These are phyloP conservation scores for Suillus variegatus DNA, from an alignment of 768 basidiomycete genomes.

Conservation along the genomic window DNA sequence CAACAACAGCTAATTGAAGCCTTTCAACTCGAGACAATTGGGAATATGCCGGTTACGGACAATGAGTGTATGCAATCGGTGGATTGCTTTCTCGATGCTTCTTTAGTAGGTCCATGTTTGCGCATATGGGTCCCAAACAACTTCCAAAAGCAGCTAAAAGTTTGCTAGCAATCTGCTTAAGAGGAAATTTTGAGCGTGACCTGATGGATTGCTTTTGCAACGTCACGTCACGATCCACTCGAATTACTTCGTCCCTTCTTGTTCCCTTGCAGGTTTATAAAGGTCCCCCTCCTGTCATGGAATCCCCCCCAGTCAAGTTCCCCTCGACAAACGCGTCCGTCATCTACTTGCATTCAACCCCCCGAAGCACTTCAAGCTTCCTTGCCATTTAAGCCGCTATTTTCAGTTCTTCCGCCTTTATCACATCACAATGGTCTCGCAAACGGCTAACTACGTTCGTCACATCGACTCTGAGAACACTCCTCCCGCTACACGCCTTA, in stretches of 20 bases:
- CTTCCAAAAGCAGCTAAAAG: slow-evolving; percentile 23
- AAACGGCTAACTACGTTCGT: slow-evolving; percentile 23
- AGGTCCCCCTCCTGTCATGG: slow-evolving; percentile 12
- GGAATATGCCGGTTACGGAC: slow-evolving; percentile 5
- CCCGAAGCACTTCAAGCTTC: background rate
- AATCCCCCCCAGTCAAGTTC: slow-evolving; percentile 4
- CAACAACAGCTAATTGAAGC: background rate
- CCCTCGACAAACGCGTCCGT: slow-evolving; percentile 11
- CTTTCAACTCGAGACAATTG: background rate
- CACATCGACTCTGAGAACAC: slow-evolving; percentile 34
- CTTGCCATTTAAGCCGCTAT: slow-evolving; percentile 5
- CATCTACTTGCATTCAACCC: background rate
- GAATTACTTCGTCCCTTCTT: slow-evolving; percentile 11
- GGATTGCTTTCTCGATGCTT: slow-evolving; percentile 25
- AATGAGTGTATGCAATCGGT: slow-evolving; percentile 14
- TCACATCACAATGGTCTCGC: slow-evolving; percentile 30
- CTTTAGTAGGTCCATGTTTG: slow-evolving; percentile 17
- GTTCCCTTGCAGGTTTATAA: slow-evolving; percentile 26
- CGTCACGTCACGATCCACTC: slow-evolving; percentile 32
- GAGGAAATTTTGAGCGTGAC: slow-evolving; percentile 21
- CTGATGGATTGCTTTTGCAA: slow-evolving; percentile 29
- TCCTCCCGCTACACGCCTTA: slow-evolving; percentile 23
- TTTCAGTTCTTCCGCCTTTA: background rate
- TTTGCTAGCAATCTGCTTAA: slow-evolving; percentile 12
- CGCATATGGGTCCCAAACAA: slow-evolving; percentile 31